These are phyloP conservation scores for Rhodosporidiobolus odoratus DNA, from an alignment of 768 basidiomycete species.

Conservation along the genomic window DNA sequence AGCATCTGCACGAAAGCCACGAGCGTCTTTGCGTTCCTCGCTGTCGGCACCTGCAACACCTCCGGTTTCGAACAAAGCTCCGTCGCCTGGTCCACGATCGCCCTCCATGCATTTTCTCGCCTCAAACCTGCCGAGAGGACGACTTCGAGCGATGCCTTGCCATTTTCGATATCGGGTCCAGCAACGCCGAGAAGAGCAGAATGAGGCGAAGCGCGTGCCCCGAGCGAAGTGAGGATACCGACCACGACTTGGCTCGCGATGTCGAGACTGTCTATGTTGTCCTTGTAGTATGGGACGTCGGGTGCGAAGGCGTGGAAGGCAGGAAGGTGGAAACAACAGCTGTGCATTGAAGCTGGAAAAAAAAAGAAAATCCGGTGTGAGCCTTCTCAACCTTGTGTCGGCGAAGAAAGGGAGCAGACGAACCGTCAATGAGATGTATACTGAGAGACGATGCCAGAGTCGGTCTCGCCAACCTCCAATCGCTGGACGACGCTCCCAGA, in stretches of 20 bases:
- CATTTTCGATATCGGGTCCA: conserved; percentile 35
- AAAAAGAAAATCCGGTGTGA: background rate
- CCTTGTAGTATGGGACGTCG: conserved; percentile 11
- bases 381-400: too few species aligned
- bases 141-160: conserved; percentile 21
- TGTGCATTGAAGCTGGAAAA: conserved; percentile 26
- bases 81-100: conserved; percentile 32
- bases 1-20: conserved; percentile 35
- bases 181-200: conserved; percentile 34
- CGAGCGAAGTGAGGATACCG: conserved; percentile 31
- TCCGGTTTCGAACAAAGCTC: conserved; percentile 23
- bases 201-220: conserved; percentile 33
- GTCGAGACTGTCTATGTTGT: conserved; percentile 23
- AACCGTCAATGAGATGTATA: conserved; percentile 31
- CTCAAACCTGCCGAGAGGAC: conserved; percentile 26
- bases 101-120: conserved; percentile 37
- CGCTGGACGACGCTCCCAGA: conserved; percentile 16
- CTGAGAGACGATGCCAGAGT: conserved; percentile 30
- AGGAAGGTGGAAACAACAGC: conserved; percentile 37
- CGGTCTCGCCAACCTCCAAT: conserved; percentile 32
- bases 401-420: background rate
- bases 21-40: conserved; percentile 23
- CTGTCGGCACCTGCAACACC: conserved; percentile 25
- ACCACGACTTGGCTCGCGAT: conserved; percentile 27
- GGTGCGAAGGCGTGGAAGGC: conserved; percentile 30